Evolutionary conservation across 148 eudicot species (phyloP).

Genomic region (Gaultheria prostrata): DNA sequence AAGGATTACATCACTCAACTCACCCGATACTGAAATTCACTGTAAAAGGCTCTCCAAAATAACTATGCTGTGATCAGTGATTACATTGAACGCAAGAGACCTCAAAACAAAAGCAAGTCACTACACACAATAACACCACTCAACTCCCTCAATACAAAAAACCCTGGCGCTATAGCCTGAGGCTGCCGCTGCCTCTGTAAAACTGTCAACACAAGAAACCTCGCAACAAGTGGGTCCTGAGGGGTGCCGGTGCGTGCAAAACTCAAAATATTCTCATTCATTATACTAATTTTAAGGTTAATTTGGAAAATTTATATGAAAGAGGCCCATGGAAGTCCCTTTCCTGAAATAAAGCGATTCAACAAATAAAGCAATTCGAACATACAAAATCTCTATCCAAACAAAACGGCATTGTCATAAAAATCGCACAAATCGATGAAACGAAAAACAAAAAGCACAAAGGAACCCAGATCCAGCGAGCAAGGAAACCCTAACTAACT

Average conservation of each 20-base stretch:
- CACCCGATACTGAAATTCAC: neutral
- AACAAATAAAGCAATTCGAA: conserved; percentile 13
- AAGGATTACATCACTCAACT: neutral
- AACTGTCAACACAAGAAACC: neutral
- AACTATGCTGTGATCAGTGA: neutral
- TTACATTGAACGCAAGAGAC: neutral
- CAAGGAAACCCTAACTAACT: conserved; percentile 30
- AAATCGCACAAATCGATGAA: neutral
- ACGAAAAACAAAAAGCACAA: neutral
- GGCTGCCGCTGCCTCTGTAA: neutral
- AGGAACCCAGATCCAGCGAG: conserved; percentile 32
- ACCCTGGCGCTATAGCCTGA: neutral
- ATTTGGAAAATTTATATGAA: no score
- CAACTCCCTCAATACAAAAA: neutral
- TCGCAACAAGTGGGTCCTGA: neutral
- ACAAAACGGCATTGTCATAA: conserved; percentile 12
- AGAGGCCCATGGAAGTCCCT: no score
- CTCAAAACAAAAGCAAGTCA: neutral
- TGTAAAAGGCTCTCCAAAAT: neutral
- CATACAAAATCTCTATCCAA: conserved; percentile 13
- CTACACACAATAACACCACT: neutral
- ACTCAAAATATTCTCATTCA: no score
- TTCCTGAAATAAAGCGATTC: neutral
- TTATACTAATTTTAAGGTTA: no score
- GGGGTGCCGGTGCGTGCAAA: no score